Evolutionary conservation across 73 alveolate genomes (phyloP).

Genomic region (Breviolum minutum): DNA sequence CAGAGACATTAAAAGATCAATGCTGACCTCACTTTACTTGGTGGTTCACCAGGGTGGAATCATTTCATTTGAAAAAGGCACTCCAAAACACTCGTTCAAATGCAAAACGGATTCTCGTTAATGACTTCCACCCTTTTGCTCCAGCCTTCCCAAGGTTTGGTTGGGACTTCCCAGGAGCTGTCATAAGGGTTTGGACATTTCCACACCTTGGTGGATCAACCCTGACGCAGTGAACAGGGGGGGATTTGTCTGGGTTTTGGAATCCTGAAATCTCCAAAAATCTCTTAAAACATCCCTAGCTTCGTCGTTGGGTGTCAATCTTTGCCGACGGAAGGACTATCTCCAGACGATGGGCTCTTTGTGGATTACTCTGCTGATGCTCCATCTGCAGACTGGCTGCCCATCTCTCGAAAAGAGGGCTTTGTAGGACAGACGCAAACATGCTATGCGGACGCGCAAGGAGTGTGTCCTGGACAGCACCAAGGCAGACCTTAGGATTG

Average conservation of each 20-base stretch:
- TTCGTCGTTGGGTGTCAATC: no score
- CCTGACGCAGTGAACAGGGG: no score
- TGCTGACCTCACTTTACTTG: no score
- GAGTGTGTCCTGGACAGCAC: slow-evolving; percentile 51
- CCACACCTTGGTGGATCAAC: background rate
- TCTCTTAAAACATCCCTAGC: background rate
- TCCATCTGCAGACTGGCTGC: slow-evolving; percentile 70
- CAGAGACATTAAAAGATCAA: no score
- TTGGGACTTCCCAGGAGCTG: slow-evolving; percentile 87
- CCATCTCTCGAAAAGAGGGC: slow-evolving; percentile 88
- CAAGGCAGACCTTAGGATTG: background rate
- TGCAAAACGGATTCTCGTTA: no score
- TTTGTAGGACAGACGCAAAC: slow-evolving; percentile 94
- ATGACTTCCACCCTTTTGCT: no score
- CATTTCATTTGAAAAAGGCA: no score
- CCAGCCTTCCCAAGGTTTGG: slow-evolving; percentile 41
- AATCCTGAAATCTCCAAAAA: background rate
- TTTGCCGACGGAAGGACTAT: slow-evolving; percentile 3
- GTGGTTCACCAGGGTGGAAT: no score
- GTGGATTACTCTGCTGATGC: slow-evolving; percentile 75
- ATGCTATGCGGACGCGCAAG: slow-evolving; percentile 83
- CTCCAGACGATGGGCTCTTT: slow-evolving; percentile 69
- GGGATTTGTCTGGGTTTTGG: no score
- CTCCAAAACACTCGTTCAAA: no score
- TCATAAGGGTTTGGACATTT: background rate